phyloP scores from a whole-genome alignment of 805 yeast species.

The Aciculoconidium aculeatum region DNA sequence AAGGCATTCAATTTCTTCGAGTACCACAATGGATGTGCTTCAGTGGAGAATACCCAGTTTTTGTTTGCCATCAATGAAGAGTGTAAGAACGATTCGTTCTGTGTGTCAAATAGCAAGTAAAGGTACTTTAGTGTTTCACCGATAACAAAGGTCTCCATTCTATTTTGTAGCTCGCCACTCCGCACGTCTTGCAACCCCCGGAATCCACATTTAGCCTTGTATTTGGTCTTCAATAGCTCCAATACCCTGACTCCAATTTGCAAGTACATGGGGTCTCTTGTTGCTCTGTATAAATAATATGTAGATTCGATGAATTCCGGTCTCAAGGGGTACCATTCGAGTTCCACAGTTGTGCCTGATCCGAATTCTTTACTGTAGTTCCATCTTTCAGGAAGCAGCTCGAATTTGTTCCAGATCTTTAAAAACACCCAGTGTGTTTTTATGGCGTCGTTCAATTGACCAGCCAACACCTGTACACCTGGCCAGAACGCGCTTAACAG shows the following conservation, averaged over 20 bases:
- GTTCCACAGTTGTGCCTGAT: conserved; percentile 8
- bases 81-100: conserved; percentile 41
- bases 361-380: conserved; percentile 16
- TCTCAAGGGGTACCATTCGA: conserved; percentile 90
- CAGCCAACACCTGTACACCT: conserved; percentile 74
- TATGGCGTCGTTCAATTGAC: conserved; percentile 64
- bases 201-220: conserved; percentile 69
- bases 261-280: conserved; percentile 77
- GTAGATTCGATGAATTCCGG: conserved; percentile 93
- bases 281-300: conserved; percentile 75
- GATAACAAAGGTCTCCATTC: conserved; percentile 89
- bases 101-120: conserved; percentile 70
- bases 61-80: conserved; percentile 26
- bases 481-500: conserved; percentile 85
- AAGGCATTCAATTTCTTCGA: conserved; percentile 18
- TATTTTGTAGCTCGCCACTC: conserved; percentile 56
- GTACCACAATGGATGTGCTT: conserved; percentile 87
- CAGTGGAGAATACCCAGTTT: conserved; percentile 69
- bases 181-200: conserved; percentile 68
- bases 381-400: conserved; percentile 90
- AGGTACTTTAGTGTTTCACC: conserved; percentile 85
- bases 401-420: conserved; percentile 76
- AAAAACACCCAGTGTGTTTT: conserved; percentile 54
- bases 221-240: conserved; percentile 46
- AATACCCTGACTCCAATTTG: conserved; percentile 67